Evolutionary conservation across 805 yeast genomes (phyloP), one percentile per base, ranked within the genome.

Genomic region (Yamadazyma olivae): DNA sequence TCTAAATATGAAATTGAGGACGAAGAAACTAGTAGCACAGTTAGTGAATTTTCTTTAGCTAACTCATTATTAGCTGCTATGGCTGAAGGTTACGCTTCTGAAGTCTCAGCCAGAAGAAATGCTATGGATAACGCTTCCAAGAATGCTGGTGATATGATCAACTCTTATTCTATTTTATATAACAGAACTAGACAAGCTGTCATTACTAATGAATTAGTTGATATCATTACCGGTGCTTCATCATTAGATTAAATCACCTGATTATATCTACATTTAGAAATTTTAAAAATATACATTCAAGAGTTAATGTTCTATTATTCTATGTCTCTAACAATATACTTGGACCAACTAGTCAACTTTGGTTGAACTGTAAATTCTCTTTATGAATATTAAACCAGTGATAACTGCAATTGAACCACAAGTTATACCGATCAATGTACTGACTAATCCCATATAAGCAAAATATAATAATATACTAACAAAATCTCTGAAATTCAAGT

Each of bases 101-200:
- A 91, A 77, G 78, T 90, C 51, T 83, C 95, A 48, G 96, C 99
- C 43, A 90, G 99, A 82, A 90, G 99, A 81, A 91, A 88, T 65
- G 98, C 99, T 53, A 91, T 91, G 99, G 99, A 91, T 73, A 93
- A 93, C 62, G 99, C 99, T 46, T 89, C 97, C 53, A 91, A 93
- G 93, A 91, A 91, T 65, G 99, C 99, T 47, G 96, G 95, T 73
- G 99, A 93, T 58, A 93, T 93, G 98, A 93, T 93, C 64, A 81
- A 78, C 73, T 83, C 79, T 63, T 91, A 86, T 84, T 84, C 98
- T 53, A 93, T 93, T 68, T 81, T 93, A 71, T 93, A 93, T 75
- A 93, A 93, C 90, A 91, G 99, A 81, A 84, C 97, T 60, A 88
- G 97, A 78, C 99, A 93, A 79, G 96, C 97, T 53, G 96, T 90